phyloP scores from a whole-genome alignment of 2,329 filamentous ascomycete genomes.

The Alternaria brassicae region DNA sequence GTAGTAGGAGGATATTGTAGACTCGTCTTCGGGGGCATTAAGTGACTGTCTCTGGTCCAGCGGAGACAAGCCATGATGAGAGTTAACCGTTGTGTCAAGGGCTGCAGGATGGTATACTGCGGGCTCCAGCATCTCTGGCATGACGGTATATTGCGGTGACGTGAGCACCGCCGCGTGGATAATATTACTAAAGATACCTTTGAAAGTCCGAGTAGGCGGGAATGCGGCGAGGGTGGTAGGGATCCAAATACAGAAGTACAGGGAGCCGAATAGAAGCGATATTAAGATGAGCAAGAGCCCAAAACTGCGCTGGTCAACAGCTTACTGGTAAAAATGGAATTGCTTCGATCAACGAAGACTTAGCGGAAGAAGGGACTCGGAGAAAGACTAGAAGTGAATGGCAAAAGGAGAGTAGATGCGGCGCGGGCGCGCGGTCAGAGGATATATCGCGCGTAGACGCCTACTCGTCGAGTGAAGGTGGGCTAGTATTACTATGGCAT shows the following conservation, averaged over 20 bases:
- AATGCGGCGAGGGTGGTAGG: slow-evolving; percentile 23
- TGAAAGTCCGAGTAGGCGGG: slow-evolving; percentile 36
- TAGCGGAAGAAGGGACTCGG: slow-evolving; percentile 34
- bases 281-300: slow-evolving; percentile 49
- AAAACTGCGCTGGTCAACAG: slow-evolving; percentile 54
- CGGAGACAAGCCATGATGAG: slow-evolving; percentile 53
- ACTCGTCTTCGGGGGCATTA: slow-evolving; percentile 66
- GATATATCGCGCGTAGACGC: slow-evolving; percentile 49
- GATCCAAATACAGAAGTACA: slow-evolving; percentile 31
- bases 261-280: slow-evolving; percentile 33
- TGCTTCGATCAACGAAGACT: slow-evolving; percentile 57
- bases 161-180: slow-evolving; percentile 48
- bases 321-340: slow-evolving; percentile 44
- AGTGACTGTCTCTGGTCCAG: slow-evolving; percentile 65
- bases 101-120: slow-evolving; percentile 55
- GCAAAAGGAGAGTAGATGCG: slow-evolving; percentile 31
- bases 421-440: slow-evolving; percentile 37
- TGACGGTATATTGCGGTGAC: slow-evolving; percentile 50
- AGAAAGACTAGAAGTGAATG: slow-evolving; percentile 47
- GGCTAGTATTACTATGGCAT: slow-evolving; percentile 40
- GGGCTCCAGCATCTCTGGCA: slow-evolving; percentile 57
- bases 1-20: slow-evolving; percentile 46
- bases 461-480: slow-evolving; percentile 28
- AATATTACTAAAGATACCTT: slow-evolving; percentile 46
- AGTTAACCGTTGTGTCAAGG: slow-evolving; percentile 35